phyloP scores from a whole-genome alignment of 352 stramenopile genomes.

The Globisporangium cylindrosporum region DNA sequence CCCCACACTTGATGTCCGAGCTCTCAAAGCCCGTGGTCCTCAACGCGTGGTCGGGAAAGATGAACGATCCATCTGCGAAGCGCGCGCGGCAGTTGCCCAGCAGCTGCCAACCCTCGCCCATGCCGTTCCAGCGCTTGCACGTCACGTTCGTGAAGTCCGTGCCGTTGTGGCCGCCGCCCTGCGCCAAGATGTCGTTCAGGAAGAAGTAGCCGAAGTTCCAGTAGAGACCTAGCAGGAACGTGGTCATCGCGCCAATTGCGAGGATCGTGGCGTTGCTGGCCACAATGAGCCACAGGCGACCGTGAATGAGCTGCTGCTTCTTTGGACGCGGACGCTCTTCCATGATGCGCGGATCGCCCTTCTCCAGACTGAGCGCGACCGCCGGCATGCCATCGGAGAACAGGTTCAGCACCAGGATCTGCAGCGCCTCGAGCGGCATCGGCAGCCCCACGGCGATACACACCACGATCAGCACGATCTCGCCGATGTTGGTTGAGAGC shows the following conservation, averaged over 20 bases:
- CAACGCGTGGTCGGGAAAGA: conserved; percentile 45
- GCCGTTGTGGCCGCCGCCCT: conserved; percentile 35
- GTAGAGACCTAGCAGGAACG: conserved; percentile 61
- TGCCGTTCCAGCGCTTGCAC: conserved; percentile 50
- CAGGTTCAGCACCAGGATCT: conserved; percentile 99
- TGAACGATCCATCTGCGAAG: conserved; percentile 38
- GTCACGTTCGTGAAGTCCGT: conserved; percentile 58
- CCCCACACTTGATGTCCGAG: conserved; percentile 44
- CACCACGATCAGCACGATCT: conserved; percentile 86
- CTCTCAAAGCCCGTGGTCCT: conserved; percentile 33
- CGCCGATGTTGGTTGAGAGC: conserved; percentile 96
- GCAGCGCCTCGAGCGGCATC: conserved; percentile 92
- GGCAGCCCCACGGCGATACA: conserved; percentile 58
- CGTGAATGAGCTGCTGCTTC: conserved; percentile 48
- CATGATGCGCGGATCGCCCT: conserved; percentile 69
- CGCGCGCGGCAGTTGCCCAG: conserved; percentile 55
- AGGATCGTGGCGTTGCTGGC: conserved; percentile 58
- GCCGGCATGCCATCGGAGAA: conserved; percentile 94
- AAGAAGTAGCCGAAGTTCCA: conserved; percentile 66
- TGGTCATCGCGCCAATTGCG: conserved; percentile 34
- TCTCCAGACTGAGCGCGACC: conserved; percentile 68
- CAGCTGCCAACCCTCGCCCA: conserved; percentile 42
- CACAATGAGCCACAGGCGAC: conserved; percentile 65
- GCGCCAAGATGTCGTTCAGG: conserved; percentile 46
- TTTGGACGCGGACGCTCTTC: conserved; percentile 55